These are phyloP conservation scores for Abrus pulchellus DNA, from an alignment of 306 rosid species.

Conservation along the genomic window DNA sequence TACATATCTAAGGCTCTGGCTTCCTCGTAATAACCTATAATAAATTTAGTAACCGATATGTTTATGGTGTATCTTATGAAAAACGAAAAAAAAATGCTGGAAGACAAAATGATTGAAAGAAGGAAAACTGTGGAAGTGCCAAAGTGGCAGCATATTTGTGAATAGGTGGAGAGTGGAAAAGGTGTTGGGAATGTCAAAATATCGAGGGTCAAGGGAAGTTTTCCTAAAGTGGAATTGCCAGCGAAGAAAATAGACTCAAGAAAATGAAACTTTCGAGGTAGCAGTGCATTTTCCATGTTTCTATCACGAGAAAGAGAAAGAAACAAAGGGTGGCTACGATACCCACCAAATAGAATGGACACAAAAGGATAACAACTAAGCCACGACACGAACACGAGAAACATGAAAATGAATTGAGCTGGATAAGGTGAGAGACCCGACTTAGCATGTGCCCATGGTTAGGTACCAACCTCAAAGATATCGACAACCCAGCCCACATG, in stretches of 20 bases:
- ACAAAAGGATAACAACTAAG: constrained; percentile 44
- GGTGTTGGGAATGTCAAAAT: constrained; percentile 34
- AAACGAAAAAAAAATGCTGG: neutral
- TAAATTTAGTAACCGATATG: neutral
- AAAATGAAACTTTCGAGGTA: constrained; percentile 39
- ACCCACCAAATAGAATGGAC: constrained; percentile 29
- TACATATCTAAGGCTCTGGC: neutral
- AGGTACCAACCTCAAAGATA: constrained; percentile 45
- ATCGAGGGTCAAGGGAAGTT: constrained; percentile 5
- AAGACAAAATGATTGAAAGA: constrained; percentile 20
- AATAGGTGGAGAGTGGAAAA: constrained; percentile 1
- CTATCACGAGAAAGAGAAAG: constrained; percentile 31
- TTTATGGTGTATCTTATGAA: neutral
- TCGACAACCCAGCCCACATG: constrained; percentile 54
- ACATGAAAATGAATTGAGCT: constrained; percentile 46
- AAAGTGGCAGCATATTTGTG: neutral
- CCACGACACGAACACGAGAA: constrained; percentile 34
- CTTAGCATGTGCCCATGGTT: constrained; percentile 56
- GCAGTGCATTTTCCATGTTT: constrained; percentile 21
- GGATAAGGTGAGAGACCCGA: constrained; percentile 37
- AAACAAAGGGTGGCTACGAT: constrained; percentile 17
- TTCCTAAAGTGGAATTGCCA: constrained; percentile 26
- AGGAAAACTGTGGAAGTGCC: constrained; percentile 9
- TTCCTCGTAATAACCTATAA: constrained; percentile 3
- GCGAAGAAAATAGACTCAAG: constrained; percentile 30